These are phyloP conservation scores for Trichosporon asahii DNA, from an alignment of 1,284 basidiomycete species.

Conservation along the genomic window DNA sequence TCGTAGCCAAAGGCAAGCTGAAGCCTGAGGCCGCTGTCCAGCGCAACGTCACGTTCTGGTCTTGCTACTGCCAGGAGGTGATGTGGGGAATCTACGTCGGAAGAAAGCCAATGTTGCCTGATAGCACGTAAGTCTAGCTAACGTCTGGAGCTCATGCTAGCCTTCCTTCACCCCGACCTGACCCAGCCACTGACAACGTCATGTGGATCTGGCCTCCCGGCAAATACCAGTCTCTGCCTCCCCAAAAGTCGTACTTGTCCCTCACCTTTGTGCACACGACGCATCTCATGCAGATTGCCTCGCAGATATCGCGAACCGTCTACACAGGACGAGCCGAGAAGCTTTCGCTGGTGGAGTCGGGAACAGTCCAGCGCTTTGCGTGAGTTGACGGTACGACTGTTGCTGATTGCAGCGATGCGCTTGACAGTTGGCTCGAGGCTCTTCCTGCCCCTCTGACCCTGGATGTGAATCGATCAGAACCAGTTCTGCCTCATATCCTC, in stretches of 20 bases:
- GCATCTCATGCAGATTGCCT: conserved; percentile 12
- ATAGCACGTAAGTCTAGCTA: conserved; percentile 23
- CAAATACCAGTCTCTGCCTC: conserved; percentile 1
- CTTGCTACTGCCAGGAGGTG: conserved; percentile 33
- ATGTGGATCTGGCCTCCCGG: conserved; percentile 28
- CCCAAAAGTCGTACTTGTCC: conserved; percentile 17
- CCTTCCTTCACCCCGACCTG: conserved; percentile 23
- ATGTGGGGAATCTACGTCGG: conserved; percentile 38
- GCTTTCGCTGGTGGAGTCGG: conserved; percentile 12
- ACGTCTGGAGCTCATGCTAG: conserved; percentile 12
- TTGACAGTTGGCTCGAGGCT: conserved; percentile 61
- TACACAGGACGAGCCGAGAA: conserved; percentile 15
- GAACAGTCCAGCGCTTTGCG: conserved; percentile 12
- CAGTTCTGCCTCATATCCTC: conserved; percentile 61
- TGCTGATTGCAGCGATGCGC: conserved; percentile 34
- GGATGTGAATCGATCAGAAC: conserved; percentile 54
- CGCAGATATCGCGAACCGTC: conserved; percentile 16
- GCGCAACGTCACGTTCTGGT: conserved; percentile 35
- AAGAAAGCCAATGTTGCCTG: conserved; percentile 26
- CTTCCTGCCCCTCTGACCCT: conserved; percentile 57
- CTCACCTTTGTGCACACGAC: conserved; percentile 18
- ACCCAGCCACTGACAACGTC: conserved; percentile 26
- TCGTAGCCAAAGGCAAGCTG: conserved; percentile 27
- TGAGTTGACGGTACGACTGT: not conserved
- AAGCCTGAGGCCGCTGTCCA: conserved; percentile 21